Base-by-base conservation (phyloP, 805 yeast genomes). In the Suhomyces vadensis region DNA sequence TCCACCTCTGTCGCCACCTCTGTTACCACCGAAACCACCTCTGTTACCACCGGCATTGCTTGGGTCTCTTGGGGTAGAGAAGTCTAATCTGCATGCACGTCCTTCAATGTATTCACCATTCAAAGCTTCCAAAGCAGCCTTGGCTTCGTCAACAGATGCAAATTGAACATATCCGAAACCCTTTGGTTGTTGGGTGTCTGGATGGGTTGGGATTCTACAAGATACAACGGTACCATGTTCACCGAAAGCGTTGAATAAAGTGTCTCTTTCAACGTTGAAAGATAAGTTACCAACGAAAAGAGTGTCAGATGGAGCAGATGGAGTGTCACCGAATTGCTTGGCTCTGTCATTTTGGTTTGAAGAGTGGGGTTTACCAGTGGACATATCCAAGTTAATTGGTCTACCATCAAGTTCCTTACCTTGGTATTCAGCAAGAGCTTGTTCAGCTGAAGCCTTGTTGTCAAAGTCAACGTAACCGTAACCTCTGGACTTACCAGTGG, bases 141-240 rank as follows among this genome's bases (percentile, higher is more conserved):
- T 80, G 57, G 99, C 97, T 67, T 88, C 96, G 36, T 91, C 98
- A 53, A 87, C 75, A 47, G 85, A 77, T 37, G 86, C 75, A 65
- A 80, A 92, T 75, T 94, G 98, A 46, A 92, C 97, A 72, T 94
- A 94, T 55, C 98, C 99, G 74, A 94, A 94, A 57, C 99, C 99
- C 82, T 94, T 94, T 70, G 96, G 95, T 75, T 92, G 97, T 69
- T 90, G 95, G 54, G 98, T 91, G 70, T 92, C 98, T 63, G 97
- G 97, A 75, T 94, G 95, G 35, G 98, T 92, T 69, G 99, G 99
- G 56, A 94, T 76, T 77, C 99, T 85, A 57, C 90, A 91, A 51
- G 95, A 87, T 44, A 89, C 72, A 50, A 94, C 88, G 50, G 79
- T 77, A 65, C 97, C 98, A 68, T 79, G 78, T 62, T 79, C 80